Evolutionary conservation across 1,284 basidiomycete genomes (phyloP), one percentile per base, ranked within the genome.

Genomic region (Porodaedalea pini): DNA sequence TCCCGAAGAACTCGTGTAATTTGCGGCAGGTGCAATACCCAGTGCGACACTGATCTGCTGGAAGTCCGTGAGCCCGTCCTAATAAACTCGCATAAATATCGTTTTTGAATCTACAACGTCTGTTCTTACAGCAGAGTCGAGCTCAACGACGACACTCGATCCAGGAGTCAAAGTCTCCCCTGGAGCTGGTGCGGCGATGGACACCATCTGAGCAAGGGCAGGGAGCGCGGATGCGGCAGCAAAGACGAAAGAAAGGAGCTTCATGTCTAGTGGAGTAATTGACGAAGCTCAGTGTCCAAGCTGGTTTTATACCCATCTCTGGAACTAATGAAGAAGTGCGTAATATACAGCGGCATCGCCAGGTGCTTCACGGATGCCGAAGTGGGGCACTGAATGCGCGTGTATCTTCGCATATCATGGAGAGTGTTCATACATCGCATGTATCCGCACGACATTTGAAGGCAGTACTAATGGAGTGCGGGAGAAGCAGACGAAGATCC

Each of bases 1-100:
- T n/a, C 31, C n/a, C 11, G 45, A n/a, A 21, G 45, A 29, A 21
- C 23, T 36, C 11, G 51, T 29, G 13, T 54, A 19, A 31, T 7
- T 51, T 13, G 49, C 13, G 25, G 36, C 32, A 29, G 53, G 44
- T 29, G 34, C 51, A 15, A 58, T 29, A 19, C 57, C 57, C 36
- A 58, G 15, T 13, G 57, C 57, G n/a, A 58, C 57, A 19, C 57
- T 58, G 17, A 58, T 31, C 10, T 58, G 56, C 34, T 58, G 37
- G 32, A 58, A 58, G 27, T 45, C 37, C 31, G 57, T 58, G 5
- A 58, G 45, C 8, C 57, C 57, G 32, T 58, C 50, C 57, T 58
- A 17, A 8, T 19, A 37, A 31, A 15, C 17, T n/a, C 11, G 17
- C 7, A 17, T 47, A 11, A 47, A 25, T 1, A 45, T 31, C 3